These are phyloP conservation scores for Penicillium taxi DNA, from an alignment of 495 filamentous ascomycete genomes.

Conservation along the genomic window DNA sequence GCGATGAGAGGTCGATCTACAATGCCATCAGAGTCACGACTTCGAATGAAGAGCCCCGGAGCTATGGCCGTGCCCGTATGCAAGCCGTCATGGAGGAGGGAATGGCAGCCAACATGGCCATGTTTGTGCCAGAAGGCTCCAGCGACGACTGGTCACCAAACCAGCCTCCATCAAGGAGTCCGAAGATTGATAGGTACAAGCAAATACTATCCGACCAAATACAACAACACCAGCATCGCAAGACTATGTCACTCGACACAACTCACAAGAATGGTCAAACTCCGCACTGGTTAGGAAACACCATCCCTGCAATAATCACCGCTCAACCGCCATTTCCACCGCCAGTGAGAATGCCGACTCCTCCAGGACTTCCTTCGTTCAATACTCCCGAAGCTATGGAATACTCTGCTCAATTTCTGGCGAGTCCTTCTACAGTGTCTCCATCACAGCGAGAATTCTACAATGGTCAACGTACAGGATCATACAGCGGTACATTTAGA, in stretches of 20 bases:
- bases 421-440: not conserved
- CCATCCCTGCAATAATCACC: constrained; percentile 17
- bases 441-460: too few relatives aligned
- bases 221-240: constrained; percentile 10
- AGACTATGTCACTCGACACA: constrained; percentile 18
- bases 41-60: constrained; percentile 10
- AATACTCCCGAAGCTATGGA: constrained; percentile 35
- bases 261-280: constrained; percentile 4
- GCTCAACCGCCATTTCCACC: constrained; percentile 34
- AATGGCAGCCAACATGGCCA: constrained; percentile 28
- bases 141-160: constrained; percentile 6
- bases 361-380: constrained; percentile 42
- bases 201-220: constrained; percentile 15
- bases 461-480: constrained; percentile 4
- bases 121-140: constrained; percentile 17
- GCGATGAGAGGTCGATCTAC: constrained; percentile 36
- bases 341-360: constrained; percentile 35
- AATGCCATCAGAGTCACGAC: constrained; percentile 31
- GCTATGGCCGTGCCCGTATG: constrained; percentile 4
- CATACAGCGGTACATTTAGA: constrained; percentile 20
- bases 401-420: constrained; percentile 23
- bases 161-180: not conserved
- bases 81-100: constrained; percentile 18
- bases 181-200: constrained; percentile 5
- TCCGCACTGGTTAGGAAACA: constrained; percentile 20